Base-by-base conservation (phyloP, 202 grass and related monocot species). In the Carex arenaria region DNA sequence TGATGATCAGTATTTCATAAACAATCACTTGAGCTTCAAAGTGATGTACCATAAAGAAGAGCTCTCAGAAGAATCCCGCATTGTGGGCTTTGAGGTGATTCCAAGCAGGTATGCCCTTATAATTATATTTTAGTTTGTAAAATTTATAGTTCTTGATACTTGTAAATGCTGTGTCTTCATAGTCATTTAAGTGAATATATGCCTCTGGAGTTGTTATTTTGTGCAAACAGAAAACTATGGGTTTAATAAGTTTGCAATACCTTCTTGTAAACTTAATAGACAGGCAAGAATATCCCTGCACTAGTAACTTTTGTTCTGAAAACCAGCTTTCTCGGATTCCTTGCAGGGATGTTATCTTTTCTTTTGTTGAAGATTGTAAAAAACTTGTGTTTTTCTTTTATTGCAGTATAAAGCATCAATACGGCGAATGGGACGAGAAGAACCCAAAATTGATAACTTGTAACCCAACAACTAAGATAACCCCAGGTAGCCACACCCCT, bases 61-160 rank as follows among this genome's bases (percentile, higher is more conserved):
- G 83, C 86, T 87, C 30, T 73, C 86, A 83, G 88, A 84, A 11
- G 91, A 92, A 72, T 85, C 91, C 81, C 93, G 96, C 62, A 98
- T 98, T 87, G 96, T 98, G 87, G 96, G 96, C 65, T 98, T 98
- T 81, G 91, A 98, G 87, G 96, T 95, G 53, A 92, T 91, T 89
- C 96, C 96, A 79, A 99, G 91, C 89, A 99, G 96, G 96, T 99
- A 82, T 87, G 42, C 11, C 53, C 66, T 84, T 54, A 54, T n/a
- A 69, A 32, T 67, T 22, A 20, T 82, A 55, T 52, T 68, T 80
- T 80, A 47, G 14, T 64, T 61, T 78, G 3, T 68, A 2, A 28
- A 81, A 81, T 11, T 47, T 64, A 20, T 63, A 47, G 61, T 43
- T 45, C 36, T 64, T 79, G 31, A 34, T 79, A 38, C 32, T 64